Evolutionary conservation across 768 basidiomycete genomes (phyloP), one percentile per base, ranked within the genome.

Genomic region (Boletus sp.): DNA sequence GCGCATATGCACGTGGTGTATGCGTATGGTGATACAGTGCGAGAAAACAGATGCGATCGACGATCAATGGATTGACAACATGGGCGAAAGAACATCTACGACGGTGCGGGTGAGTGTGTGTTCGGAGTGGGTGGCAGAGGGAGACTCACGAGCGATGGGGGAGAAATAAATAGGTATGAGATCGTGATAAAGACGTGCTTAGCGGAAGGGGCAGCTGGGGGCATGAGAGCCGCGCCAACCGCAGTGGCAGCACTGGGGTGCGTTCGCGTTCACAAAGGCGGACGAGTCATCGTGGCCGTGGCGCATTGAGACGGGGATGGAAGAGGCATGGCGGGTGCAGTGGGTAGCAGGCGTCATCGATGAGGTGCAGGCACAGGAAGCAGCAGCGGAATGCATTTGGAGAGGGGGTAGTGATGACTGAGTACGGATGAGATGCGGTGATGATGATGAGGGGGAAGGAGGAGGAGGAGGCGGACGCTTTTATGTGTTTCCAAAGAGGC

Each of bases 171-270:
- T 64, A 71, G 52, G 53, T 29, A 44, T 50, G 60, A 59, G 25
- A 55, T 50, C 55, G 38, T 41, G 47, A 47, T 41, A 23, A 53
- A 38, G 43, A 44, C 5, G 52, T 66, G 65, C 57, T 76, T 69
- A 82, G 66, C 76, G 80, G 83, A 86, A 85, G 40, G 84, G 84
- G 75, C 86, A 88, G 64, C 74, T 77, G 34, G 83, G 79, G 27
- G 81, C 68, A 58, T 80, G 78, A 15, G 74, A 65, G 37, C 85
- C 85, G 62, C 87, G 83, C 77, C 77, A 85, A 61, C 85, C 85
- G 58, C 87, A 89, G 68, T 87, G 85, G 77, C 85, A 87, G 74
- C 87, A 89, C 68, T 87, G 85, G 55, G 87, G 85, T n/a, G 81
- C 76, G 74, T 79, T 82, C 62, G 77, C 74, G 74, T 81, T 73